These are phyloP conservation scores for Lodderomyces orthopsilosis DNA, from an alignment of 1,139 yeast species.

Conservation along the genomic window DNA sequence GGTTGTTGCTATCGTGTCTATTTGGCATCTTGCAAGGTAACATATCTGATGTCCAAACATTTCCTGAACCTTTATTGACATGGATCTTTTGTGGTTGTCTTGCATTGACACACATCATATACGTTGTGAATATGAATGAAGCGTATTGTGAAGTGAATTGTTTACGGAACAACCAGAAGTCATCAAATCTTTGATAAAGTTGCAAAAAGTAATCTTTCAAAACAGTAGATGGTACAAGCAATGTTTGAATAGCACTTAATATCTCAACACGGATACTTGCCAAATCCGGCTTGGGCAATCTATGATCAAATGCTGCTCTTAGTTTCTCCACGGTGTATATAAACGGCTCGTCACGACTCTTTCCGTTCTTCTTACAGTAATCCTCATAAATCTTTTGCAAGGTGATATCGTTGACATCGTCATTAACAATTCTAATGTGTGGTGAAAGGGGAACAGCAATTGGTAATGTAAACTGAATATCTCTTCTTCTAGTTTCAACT, in stretches of 20 bases:
- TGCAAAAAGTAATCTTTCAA: conserved; percentile 65
- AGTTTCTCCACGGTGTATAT: conserved; percentile 82
- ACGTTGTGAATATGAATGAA: conserved; percentile 88
- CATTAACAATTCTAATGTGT: conserved; percentile 87
- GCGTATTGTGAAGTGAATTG: conserved; percentile 96
- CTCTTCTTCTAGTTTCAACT: conserved; percentile 85
- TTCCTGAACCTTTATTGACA: conserved; percentile 78
- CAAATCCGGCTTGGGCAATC: conserved; percentile 88
- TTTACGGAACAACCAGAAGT: conserved; percentile 95
- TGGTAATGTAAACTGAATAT: conserved; percentile 84
- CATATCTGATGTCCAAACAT: conserved; percentile 94
- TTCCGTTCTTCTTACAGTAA: conserved; percentile 70
- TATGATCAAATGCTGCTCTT: conserved; percentile 90
- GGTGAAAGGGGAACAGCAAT: conserved; percentile 93
- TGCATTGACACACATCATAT: conserved; percentile 90
- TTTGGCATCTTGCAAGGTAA: conserved; percentile 79
- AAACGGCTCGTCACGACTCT: conserved; percentile 86
- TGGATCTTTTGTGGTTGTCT: conserved; percentile 94
- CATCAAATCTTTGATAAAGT: conserved; percentile 77
- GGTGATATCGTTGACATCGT: conserved; percentile 72
- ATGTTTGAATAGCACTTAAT: conserved; percentile 81
- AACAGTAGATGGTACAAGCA: conserved; percentile 82
- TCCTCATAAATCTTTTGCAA: conserved; percentile 88
- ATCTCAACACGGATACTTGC: conserved; percentile 89
- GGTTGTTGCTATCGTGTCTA: conserved; percentile 56